Percentiles rank a stretch among this genome's conserved stretches.
Conservation (phyloP, 2,329 filamentous ascomycete species). For the Colletotrichum endophyticum region DNA sequence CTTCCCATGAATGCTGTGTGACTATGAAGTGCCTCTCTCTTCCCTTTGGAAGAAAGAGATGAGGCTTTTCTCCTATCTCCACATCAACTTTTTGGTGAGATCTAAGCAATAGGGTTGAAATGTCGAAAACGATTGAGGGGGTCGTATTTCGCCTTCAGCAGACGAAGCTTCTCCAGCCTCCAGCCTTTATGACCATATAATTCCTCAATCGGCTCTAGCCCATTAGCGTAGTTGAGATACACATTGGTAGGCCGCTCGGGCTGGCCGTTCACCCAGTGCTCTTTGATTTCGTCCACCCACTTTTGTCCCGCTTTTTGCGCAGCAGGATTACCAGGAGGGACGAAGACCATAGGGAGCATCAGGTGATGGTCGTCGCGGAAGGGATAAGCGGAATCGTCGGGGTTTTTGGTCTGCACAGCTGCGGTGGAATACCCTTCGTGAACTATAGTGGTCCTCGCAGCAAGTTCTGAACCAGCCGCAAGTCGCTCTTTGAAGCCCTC, state of each 20-base stretch:
- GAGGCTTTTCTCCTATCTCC: not conserved
- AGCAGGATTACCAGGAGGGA: not conserved
- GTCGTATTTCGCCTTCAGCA: not conserved
- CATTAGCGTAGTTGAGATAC: constrained; percentile 30
- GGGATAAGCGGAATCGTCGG: constrained; percentile 22
- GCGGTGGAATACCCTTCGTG: constrained; percentile 30
- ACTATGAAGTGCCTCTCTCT: not conserved
- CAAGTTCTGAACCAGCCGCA: not conserved
- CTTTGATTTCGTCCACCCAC: not conserved
- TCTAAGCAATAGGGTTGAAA: not conserved
- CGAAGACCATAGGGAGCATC: not conserved
- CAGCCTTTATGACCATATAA: constrained; percentile 23
- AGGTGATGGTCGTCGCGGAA: constrained; percentile 24
- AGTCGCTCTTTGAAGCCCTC: not conserved
- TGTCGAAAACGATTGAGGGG: not conserved
- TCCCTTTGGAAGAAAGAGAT: not conserved
- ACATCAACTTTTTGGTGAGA: not conserved
- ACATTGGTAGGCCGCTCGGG: not conserved
- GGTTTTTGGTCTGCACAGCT: constrained; percentile 6
- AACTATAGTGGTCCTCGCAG: not conserved
- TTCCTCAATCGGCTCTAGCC: constrained; percentile 23
- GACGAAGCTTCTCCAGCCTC: not conserved
- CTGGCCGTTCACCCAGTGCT: constrained; percentile 25
- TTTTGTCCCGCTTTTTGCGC: not conserved
- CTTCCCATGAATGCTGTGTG: not conserved